These are phyloP conservation scores for Fusarium torreyae DNA, from an alignment of 2,329 filamentous ascomycete genomes.

Conservation along the genomic window DNA sequence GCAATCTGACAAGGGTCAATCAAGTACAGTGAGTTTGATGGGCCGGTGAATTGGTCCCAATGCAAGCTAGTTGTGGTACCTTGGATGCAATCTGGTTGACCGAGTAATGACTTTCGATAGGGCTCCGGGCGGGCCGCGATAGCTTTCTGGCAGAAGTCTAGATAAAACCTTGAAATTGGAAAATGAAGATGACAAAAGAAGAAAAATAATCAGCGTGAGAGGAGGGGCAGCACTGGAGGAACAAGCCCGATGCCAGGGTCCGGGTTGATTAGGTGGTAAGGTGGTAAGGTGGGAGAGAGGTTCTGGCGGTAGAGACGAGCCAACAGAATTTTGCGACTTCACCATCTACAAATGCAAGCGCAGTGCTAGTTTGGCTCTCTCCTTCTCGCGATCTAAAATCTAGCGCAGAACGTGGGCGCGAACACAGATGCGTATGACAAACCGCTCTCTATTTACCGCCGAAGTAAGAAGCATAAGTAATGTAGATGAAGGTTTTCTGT, in stretches of 20 bases:
- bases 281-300: constrained; percentile 24
- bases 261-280: constrained; percentile 29
- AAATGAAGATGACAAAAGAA: constrained; percentile 17
- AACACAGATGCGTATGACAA: background rate
- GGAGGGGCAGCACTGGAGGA: constrained; percentile 27
- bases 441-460: background rate
- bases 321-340: constrained; percentile 36
- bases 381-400: constrained; percentile 7
- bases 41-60: constrained; percentile 26
- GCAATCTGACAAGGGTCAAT: constrained; percentile 39
- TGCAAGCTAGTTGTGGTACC: constrained; percentile 23
- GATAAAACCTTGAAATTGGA: constrained; percentile 10
- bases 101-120: constrained; percentile 26
- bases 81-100: constrained; percentile 25
- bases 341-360: constrained; percentile 22
- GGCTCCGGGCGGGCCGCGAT: constrained; percentile 21
- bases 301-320: constrained; percentile 29
- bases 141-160: constrained; percentile 7
- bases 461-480: background rate
- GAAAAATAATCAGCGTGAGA: constrained; percentile 17
- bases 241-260: constrained; percentile 32
- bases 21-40: constrained; percentile 10
- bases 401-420: background rate
- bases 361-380: constrained; percentile 8
- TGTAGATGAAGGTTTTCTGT: background rate